phyloP scores from a whole-genome alignment of 305 asterid genomes.

The Salvia sclarea region DNA sequence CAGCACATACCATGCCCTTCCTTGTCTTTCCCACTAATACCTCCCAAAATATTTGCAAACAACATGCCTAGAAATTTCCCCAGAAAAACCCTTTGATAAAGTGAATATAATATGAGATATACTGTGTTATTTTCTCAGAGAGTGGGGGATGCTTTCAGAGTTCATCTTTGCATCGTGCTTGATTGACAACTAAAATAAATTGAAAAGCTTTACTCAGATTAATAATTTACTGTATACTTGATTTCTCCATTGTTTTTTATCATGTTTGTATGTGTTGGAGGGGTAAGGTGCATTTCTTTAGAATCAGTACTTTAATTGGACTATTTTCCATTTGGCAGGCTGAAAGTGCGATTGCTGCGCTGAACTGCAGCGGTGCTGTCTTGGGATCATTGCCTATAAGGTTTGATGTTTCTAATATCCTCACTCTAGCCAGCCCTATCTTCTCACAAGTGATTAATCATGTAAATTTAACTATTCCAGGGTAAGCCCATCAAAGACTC shows the following conservation, averaged over 20 bases:
- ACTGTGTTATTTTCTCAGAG: not conserved
- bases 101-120: not conserved
- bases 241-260: not conserved
- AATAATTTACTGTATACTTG: not conserved
- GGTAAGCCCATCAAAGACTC: constrained; percentile 85
- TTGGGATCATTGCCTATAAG: constrained; percentile 89
- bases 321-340: constrained; percentile 56
- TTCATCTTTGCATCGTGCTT: not conserved
- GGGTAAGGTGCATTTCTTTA: not conserved
- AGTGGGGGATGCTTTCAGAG: not conserved
- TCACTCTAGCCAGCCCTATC: not conserved
- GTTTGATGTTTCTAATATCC: constrained; percentile 34
- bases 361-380: constrained; percentile 93
- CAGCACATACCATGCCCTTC: not conserved
- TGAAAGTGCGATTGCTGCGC: constrained; percentile 94
- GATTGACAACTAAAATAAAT: not conserved
- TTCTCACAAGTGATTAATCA: not conserved
- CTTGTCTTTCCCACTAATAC: not conserved
- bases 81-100: not conserved
- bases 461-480: constrained; percentile 38
- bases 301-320: not conserved
- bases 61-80: not conserved
- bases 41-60: not conserved
- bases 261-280: not conserved
- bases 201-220: not conserved